A percentile compares a stretch with the other conserved stretches of the same genome.
Conservation (phyloP, 2,329 filamentous ascomycete species). For the Aureobasidium uvarum region DNA sequence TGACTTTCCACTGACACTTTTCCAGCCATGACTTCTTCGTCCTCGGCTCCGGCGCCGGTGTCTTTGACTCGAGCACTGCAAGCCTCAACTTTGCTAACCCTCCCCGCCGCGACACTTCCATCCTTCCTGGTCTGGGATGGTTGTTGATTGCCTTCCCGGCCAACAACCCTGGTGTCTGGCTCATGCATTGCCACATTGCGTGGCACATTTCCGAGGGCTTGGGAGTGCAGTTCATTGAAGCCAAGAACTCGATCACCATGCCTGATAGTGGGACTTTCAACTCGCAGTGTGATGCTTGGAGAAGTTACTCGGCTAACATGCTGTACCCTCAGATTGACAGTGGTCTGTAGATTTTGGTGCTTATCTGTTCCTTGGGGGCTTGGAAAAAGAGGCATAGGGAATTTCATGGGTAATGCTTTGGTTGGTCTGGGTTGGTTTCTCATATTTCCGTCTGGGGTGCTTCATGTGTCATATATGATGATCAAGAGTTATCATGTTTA, state of each 20-base stretch:
- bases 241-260: conserved; percentile 37
- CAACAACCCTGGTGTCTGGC: conserved; percentile 50
- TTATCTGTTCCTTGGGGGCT: neutral
- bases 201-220: conserved; percentile 63
- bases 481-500: neutral
- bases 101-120: conserved; percentile 50
- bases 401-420: neutral
- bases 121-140: conserved; percentile 48
- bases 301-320: conserved; percentile 37
- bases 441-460: no score
- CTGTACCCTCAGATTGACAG: conserved; percentile 44
- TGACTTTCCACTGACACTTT: conserved; percentile 22
- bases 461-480: no score
- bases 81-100: conserved; percentile 45
- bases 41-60: conserved; percentile 35
- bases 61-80: conserved; percentile 34
- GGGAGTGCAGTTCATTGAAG: conserved; percentile 54
- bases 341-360: conserved; percentile 36
- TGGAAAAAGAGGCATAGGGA: neutral
- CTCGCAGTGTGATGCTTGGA: conserved; percentile 39
- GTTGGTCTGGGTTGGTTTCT: neutral
- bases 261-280: conserved; percentile 34
- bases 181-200: conserved; percentile 55
- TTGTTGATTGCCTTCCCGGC: conserved; percentile 52
- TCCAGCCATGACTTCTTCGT: conserved; percentile 41